phyloP scores from a whole-genome alignment of 805 yeast species.

The Candida broadrunensis region DNA sequence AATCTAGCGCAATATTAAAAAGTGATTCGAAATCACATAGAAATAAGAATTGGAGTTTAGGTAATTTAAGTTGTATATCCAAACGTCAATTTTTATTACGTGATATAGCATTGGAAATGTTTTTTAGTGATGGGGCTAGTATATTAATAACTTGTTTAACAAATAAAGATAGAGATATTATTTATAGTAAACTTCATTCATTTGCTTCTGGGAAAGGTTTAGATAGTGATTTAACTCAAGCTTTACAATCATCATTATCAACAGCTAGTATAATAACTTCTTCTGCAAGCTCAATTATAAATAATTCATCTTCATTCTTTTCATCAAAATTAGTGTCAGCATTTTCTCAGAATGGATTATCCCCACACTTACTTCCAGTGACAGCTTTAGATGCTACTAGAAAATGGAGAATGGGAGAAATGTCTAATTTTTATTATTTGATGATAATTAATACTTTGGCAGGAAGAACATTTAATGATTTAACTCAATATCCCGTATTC shows the following conservation, averaged over 20 bases:
- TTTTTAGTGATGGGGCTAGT: slow-evolving; percentile 71
- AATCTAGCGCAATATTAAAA: slow-evolving; percentile 25
- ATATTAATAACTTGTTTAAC: slow-evolving; percentile 63
- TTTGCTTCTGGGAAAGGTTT: slow-evolving; percentile 48
- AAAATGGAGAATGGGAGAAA: slow-evolving; percentile 73
- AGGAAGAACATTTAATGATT: slow-evolving; percentile 84
- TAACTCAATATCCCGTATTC: slow-evolving; percentile 88
- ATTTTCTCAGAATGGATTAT: slow-evolving; percentile 27
- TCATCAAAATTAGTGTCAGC: slow-evolving; percentile 31
- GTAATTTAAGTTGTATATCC: slow-evolving; percentile 59
- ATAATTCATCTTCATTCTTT: slow-evolving; percentile 26
- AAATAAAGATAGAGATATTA: slow-evolving; percentile 51
- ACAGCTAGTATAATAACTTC: slow-evolving; percentile 10
- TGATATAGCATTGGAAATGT: slow-evolving; percentile 78
- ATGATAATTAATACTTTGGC: slow-evolving; percentile 81
- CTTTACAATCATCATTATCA: slow-evolving; percentile 47
- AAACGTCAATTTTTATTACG: slow-evolving; percentile 74
- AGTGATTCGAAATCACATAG: slow-evolving; percentile 36
- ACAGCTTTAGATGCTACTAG: slow-evolving; percentile 49
- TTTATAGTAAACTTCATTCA: slow-evolving; percentile 47
- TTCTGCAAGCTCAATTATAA: slow-evolving; percentile 42
- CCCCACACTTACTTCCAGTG: slow-evolving; percentile 11
- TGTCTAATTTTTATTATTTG: slow-evolving; percentile 80
- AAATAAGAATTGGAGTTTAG: slow-evolving; percentile 59
- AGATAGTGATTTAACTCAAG: slow-evolving; percentile 54